Conservation (phyloP, 495 filamentous ascomycete species). For the Penicillium arizonense region DNA sequence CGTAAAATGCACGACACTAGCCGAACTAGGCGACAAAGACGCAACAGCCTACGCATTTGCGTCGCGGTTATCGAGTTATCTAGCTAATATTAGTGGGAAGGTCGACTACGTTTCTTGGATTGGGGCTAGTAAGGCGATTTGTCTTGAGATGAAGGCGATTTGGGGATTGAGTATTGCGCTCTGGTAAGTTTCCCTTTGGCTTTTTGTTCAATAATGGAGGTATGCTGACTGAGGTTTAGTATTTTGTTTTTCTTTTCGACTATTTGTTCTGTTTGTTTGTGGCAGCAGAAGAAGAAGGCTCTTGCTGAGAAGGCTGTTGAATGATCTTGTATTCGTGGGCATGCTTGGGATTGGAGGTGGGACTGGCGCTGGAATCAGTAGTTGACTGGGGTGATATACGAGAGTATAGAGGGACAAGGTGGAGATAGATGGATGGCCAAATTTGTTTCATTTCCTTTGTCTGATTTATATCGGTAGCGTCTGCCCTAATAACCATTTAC, state of each 20-base stretch:
- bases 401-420: too few relatives aligned
- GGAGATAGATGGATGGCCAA: too few relatives aligned
- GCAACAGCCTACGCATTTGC: constrained; percentile 46
- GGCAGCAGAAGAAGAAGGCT: constrained; percentile 54
- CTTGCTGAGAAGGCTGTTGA: constrained; percentile 19
- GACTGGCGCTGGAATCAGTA: too few relatives aligned
- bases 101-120: constrained; percentile 61
- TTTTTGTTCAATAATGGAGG: not conserved
- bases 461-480: not conserved
- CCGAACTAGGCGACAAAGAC: constrained; percentile 29
- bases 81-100: constrained; percentile 37
- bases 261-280: constrained; percentile 56
- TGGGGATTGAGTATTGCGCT: constrained; percentile 87
- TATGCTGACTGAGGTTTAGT: constrained; percentile 30
- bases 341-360: not conserved
- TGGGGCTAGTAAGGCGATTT: constrained; percentile 65
- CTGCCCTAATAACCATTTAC: constrained; percentile 1
- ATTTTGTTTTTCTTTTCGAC: constrained; percentile 70
- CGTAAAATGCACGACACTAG: constrained; percentile 66
- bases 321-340: constrained; percentile 11
- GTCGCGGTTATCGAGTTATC: constrained; percentile 37
- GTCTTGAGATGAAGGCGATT: constrained; percentile 81
- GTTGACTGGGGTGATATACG: too few relatives aligned
- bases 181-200: constrained; percentile 48
- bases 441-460: not conserved